Evolutionary conservation across 176 grass and related monocot species (phyloP).

Genomic region (Canna indica): DNA sequence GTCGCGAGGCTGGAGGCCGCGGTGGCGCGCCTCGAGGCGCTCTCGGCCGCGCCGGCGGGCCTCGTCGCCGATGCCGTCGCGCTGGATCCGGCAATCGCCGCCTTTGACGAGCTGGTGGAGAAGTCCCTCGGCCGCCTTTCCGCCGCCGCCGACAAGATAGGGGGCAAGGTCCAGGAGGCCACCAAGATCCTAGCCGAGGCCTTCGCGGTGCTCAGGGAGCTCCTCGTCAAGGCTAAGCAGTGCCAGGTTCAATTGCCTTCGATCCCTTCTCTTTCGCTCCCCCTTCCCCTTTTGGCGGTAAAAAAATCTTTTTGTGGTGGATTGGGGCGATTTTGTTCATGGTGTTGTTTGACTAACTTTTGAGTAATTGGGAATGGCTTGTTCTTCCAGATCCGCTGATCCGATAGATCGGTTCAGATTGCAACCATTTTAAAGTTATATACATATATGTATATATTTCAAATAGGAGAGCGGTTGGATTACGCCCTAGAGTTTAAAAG

Average conservation of each 20-base stretch:
- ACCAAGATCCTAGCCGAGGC: constrained; percentile 40
- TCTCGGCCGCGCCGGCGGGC: constrained; percentile 3
- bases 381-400: not conserved
- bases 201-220: constrained; percentile 35
- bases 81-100: constrained; percentile 22
- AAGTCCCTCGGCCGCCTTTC: constrained; percentile 32
- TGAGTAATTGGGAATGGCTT: not conserved
- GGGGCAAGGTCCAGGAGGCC: constrained; percentile 31
- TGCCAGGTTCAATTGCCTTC: constrained; percentile 20
- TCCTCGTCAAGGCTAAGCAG: constrained; percentile 39
- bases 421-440: no score
- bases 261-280: not conserved
- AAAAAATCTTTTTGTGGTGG: not conserved
- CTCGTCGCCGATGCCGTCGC: not conserved
- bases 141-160: constrained; percentile 29
- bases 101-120: constrained; percentile 34
- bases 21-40: constrained; percentile 38
- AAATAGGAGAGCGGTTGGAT: not conserved
- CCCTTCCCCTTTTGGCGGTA: not conserved
- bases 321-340: not conserved
- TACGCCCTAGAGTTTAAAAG: not conserved
- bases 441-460: no score
- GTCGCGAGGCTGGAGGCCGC: constrained; percentile 35
- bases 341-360: not conserved
- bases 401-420: not conserved